These are phyloP conservation scores for Coemansia sp. DNA, from an alignment of 192 early-diverging fungal species.

Conservation along the genomic window DNA sequence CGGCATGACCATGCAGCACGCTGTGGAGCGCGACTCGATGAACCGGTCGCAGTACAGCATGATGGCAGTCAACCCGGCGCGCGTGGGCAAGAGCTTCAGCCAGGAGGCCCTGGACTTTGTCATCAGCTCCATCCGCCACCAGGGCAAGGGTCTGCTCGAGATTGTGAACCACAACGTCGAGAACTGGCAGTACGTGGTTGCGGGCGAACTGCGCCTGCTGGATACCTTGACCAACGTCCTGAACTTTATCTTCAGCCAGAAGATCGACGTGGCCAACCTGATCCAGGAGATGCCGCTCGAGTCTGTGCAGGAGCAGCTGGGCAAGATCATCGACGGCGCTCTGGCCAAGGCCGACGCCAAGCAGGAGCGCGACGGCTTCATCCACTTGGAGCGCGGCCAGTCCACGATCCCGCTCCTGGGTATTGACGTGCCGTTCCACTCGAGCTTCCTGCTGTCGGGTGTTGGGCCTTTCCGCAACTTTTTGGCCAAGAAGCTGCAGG, in stretches of 20 bases:
- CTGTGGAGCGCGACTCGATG: slow-evolving; percentile 67
- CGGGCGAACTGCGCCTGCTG: slow-evolving; percentile 73
- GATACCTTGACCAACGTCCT: slow-evolving; percentile 82
- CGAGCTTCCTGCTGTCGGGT: slow-evolving; percentile 84
- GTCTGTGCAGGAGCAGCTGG: slow-evolving; percentile 76
- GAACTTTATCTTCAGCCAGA: slow-evolving; percentile 69
- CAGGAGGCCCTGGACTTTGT: slow-evolving; percentile 71
- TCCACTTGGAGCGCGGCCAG: slow-evolving; percentile 75
- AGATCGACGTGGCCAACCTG: slow-evolving; percentile 81
- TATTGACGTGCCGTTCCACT: slow-evolving; percentile 97
- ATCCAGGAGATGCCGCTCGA: slow-evolving; percentile 77
- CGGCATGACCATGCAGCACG: slow-evolving; percentile 93
- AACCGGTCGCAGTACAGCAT: slow-evolving; percentile 79
- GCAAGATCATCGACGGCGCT: slow-evolving; percentile 68
- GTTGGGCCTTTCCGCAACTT: slow-evolving; percentile 87
- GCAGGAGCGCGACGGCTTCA: slow-evolving; percentile 53
- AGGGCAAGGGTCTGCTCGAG: slow-evolving; percentile 73
- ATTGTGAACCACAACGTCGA: slow-evolving; percentile 97
- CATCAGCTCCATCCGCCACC: slow-evolving; percentile 72
- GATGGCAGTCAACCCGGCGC: slow-evolving; percentile 85
- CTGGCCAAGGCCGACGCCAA: slow-evolving; percentile 63
- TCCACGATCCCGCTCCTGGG: slow-evolving; percentile 88
- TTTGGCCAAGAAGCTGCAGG: slow-evolving; percentile 69
- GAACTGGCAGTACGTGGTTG: slow-evolving; percentile 88
- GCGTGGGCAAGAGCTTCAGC: slow-evolving; percentile 78